Base-by-base conservation (phyloP, 179 eudicot species). In the Patellifolia procumbens region DNA sequence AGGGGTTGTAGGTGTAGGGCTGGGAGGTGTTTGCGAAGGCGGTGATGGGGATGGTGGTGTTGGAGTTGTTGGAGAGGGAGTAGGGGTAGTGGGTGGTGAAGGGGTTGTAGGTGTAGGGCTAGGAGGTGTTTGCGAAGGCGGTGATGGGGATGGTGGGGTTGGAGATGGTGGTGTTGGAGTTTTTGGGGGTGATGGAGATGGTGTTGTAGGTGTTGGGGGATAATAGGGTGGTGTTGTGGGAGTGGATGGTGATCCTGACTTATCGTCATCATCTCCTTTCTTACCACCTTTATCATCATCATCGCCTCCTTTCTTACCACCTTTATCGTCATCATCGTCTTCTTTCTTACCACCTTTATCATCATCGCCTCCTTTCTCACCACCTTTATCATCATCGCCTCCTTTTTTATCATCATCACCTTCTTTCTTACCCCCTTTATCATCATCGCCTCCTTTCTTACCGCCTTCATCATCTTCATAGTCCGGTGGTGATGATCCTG, bases 141-240 rank as follows among this genome's bases (percentile, higher is more conserved):
- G 3, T 19, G 74, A 24, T 34, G 80, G 58, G 19, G 70, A 13
- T 17, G 80, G 75, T 15, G 80, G 8, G 26, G 80, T n/a, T 10
- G 78, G 46, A 12, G 60, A 5, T 2, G 59, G 37, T 12, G 62
- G 1, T 11, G 62, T 10, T 1, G 62, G 35, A 10, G 79, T 5
- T 9, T 39, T 39, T 7, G 43, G 6, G 26, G 73, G 65, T 68
- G 73, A 9, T 2, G 32, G 22, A 0, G 35, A 32, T 4, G 79
- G 58, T 56, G 80, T 55, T 24, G 64, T 13, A 20, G 79, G 56
- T 12, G 68, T 2, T 5, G 75, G 49, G 2, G 69, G 46, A 2
- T 75, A 5, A 0, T 74, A 35, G 12, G 75, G 13, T 10, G 75
- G 24, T 7, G 75, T 17, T 12, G 62, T 1, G 29, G 63, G 52